These are phyloP conservation scores for Schizonepeta tenuifolia DNA, from an alignment of 257 asterid genomes.

Conservation along the genomic window DNA sequence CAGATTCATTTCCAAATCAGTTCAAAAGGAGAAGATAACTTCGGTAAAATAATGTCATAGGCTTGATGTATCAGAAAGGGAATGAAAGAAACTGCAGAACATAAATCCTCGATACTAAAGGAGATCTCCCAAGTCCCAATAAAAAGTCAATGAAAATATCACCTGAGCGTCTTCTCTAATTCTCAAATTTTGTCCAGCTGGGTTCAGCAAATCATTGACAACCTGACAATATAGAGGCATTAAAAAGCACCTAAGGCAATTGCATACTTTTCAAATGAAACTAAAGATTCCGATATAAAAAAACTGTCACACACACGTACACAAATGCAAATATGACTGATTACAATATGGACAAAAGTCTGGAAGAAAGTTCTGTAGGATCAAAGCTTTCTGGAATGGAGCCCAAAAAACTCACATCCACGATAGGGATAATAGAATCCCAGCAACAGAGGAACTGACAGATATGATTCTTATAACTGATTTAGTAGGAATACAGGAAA, in stretches of 20 bases:
- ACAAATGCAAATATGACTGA: background rate
- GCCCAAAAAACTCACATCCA: conserved; percentile 24
- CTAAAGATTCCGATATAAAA: conserved; percentile 2
- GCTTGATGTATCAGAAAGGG: conserved; percentile 15
- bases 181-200: conserved; percentile 97
- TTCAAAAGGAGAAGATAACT: conserved; percentile 25
- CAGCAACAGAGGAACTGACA: conserved; percentile 22
- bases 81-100: conserved; percentile 13
- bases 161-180: conserved; percentile 98
- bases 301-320: conserved; percentile 10
- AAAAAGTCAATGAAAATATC: conserved; percentile 27
- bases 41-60: conserved; percentile 9
- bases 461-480: conserved; percentile 14
- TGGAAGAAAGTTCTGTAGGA: background rate
- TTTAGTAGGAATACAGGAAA: conserved; percentile 10
- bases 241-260: conserved; percentile 30
- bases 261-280: conserved; percentile 20
- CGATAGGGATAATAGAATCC: conserved; percentile 24
- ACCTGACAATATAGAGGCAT: conserved; percentile 62
- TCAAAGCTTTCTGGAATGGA: conserved; percentile 12
- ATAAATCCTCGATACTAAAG: conserved; percentile 13
- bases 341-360: background rate
- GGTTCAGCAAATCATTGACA: conserved; percentile 95
- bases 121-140: conserved; percentile 9
- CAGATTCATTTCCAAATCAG: conserved; percentile 18